These are phyloP conservation scores for Brassica carinata DNA, from an alignment of 345 rosid species.

Conservation along the genomic window DNA sequence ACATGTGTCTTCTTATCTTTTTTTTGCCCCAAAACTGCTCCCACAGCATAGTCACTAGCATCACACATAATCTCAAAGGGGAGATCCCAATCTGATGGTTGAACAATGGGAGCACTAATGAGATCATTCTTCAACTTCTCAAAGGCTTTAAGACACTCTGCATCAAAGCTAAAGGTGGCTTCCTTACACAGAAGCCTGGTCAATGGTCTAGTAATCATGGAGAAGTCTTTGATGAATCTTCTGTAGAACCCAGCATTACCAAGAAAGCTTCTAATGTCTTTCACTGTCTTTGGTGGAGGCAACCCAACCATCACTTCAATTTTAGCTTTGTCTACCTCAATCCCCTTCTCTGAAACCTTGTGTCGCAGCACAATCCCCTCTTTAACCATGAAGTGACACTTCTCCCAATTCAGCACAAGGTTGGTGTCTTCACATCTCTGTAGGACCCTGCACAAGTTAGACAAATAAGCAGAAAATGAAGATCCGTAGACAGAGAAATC, in stretches of 20 bases:
- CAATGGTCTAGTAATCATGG: neutral
- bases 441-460: neutral
- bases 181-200: neutral
- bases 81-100: neutral
- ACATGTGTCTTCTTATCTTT: too few species aligned
- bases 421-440: neutral
- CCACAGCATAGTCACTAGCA: neutral
- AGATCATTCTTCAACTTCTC: neutral
- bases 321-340: neutral
- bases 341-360: too few species aligned
- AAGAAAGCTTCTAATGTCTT: neutral
- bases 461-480: neutral
- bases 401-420: neutral
- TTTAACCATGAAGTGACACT: neutral
- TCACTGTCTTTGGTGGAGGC: neutral
- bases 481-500: neutral
- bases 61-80: neutral
- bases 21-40: neutral
- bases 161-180: neutral
- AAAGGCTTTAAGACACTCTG: neutral
- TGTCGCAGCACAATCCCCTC: too few species aligned
- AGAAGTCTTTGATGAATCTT: neutral
- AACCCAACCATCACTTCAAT: neutral
- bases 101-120: neutral
- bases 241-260: neutral